phyloP scores from a whole-genome alignment of 2,329 filamentous ascomycete species.

The Neofusicoccum parvum region DNA sequence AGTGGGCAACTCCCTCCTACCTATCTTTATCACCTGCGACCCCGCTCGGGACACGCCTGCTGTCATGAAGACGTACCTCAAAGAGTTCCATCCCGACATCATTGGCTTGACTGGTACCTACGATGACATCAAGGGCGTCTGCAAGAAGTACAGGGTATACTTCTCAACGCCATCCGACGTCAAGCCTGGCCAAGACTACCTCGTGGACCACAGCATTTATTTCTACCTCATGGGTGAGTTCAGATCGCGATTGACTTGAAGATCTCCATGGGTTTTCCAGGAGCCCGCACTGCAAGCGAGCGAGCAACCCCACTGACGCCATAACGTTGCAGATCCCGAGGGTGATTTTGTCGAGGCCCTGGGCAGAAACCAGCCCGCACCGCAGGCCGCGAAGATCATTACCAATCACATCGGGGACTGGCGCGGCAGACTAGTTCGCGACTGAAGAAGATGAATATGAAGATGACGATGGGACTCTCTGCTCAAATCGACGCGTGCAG shows the following conservation, averaged over 20 bases:
- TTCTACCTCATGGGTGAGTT: conserved; percentile 89
- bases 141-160: conserved; percentile 95
- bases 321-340: conserved; percentile 71
- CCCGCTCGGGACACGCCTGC: conserved; percentile 85
- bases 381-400: conserved; percentile 82
- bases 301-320: conserved; percentile 27
- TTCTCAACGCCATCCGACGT: conserved; percentile 90
- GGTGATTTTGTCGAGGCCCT: conserved; percentile 98
- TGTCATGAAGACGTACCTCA: conserved; percentile 81
- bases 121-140: conserved; percentile 89
- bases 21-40: conserved; percentile 95
- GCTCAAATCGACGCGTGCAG: background rate
- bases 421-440: conserved; percentile 60
- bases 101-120: conserved; percentile 91
- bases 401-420: conserved; percentile 81
- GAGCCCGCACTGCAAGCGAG: background rate
- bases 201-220: conserved; percentile 99
- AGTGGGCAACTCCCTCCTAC: conserved; percentile 60
- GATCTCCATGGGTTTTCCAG: background rate
- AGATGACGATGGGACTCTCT: background rate
- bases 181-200: conserved; percentile 90
- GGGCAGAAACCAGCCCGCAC: conserved; percentile 89
- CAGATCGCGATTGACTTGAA: background rate
- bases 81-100: conserved; percentile 86
- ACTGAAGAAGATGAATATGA: conserved; percentile 10